Conservation (phyloP, 768 basidiomycete species). For the Suillus occidentalis region DNA sequence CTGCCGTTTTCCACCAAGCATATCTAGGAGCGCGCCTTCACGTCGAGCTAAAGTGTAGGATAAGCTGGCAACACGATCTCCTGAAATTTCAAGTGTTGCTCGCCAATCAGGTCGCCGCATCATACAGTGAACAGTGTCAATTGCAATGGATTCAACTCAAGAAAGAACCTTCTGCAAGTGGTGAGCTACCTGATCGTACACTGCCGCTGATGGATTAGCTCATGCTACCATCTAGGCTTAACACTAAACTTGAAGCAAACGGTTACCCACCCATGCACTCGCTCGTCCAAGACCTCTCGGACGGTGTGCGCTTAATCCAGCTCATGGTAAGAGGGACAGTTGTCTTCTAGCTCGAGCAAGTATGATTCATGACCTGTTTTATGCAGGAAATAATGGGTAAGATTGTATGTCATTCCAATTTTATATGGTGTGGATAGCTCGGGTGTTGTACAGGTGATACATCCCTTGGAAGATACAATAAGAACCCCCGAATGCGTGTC, state of each 20-base stretch:
- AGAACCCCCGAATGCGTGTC: constrained; percentile 83
- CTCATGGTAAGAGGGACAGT: constrained; percentile 64
- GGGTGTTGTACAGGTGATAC: constrained; percentile 60
- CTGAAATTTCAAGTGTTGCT: background rate
- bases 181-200: constrained; percentile 37
- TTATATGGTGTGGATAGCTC: background rate
- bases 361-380: constrained; percentile 7
- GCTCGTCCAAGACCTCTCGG: constrained; percentile 86
- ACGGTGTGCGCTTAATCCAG: constrained; percentile 94
- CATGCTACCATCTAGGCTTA: constrained; percentile 64
- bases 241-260: constrained; percentile 87
- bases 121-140: background rate
- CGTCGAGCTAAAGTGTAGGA: background rate
- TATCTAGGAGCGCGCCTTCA: background rate
- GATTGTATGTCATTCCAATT: constrained; percentile 12
- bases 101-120: background rate
- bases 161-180: constrained; percentile 92
- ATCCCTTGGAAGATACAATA: constrained; percentile 94
- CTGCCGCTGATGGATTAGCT: constrained; percentile 6
- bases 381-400: constrained; percentile 94
- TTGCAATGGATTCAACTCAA: constrained; percentile 44
- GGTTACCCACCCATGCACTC: constrained; percentile 88
- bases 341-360: constrained; percentile 6
- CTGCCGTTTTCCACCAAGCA: background rate
- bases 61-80: background rate